Conservation (phyloP, 169 alveolate genomes). For the Haemoproteus tartakovskyi region DNA sequence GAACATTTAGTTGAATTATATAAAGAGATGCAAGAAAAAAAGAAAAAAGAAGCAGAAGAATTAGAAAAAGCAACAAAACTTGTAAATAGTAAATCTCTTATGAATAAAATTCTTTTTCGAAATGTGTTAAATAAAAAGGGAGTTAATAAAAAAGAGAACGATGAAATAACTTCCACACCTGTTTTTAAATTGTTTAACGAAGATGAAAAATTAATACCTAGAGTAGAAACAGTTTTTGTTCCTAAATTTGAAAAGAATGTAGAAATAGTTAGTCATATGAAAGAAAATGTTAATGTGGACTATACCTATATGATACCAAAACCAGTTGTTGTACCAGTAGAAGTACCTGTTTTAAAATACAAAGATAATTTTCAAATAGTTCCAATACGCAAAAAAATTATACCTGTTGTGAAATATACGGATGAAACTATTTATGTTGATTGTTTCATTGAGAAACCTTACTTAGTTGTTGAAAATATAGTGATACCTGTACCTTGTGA, state of each 20-base stretch:
- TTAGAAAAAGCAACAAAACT: not conserved
- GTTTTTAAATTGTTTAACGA: conserved; percentile 24
- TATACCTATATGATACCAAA: conserved; percentile 73
- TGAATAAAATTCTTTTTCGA: not conserved
- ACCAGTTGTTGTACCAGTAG: conserved; percentile 74
- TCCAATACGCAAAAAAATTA: conserved; percentile 73
- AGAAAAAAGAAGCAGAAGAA: too few relatives aligned
- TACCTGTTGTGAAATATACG: conserved; percentile 69
- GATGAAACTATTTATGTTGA: conserved; percentile 74
- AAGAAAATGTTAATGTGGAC: conserved; percentile 48
- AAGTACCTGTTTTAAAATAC: conserved; percentile 73
- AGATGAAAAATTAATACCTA: conserved; percentile 6
- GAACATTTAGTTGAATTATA: conserved; percentile 34
- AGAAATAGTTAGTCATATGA: conserved; percentile 35
- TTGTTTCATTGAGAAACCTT: conserved; percentile 72
- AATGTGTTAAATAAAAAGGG: not conserved
- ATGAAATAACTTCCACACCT: not conserved
- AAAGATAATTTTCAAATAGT: conserved; percentile 70
- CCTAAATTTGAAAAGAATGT: conserved; percentile 51
- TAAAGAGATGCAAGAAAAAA: conserved; percentile 10
- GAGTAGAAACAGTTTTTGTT: conserved; percentile 43
- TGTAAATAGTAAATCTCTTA: not conserved
- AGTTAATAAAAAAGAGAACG: too few relatives aligned
- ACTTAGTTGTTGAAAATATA: conserved; percentile 69
- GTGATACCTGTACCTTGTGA: conserved; percentile 70